Evolutionary conservation across 768 basidiomycete genomes (phyloP).

Genomic region (Russula emetica): DNA sequence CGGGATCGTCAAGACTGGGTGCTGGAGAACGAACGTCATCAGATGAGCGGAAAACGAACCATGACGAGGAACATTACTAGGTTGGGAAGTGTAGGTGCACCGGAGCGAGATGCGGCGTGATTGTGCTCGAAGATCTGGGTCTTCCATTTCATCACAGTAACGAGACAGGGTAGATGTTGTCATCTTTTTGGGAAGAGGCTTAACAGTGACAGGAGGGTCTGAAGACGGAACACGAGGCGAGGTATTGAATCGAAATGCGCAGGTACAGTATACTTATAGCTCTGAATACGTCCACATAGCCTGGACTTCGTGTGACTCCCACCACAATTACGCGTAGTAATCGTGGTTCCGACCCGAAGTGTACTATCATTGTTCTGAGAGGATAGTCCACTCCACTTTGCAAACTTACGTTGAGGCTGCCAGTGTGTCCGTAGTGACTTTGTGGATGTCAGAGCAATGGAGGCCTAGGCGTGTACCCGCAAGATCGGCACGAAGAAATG

Average conservation of each 20-base stretch:
- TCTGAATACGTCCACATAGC: neutral
- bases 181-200: neutral
- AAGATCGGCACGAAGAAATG: neutral
- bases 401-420: neutral
- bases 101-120: conserved; percentile 16
- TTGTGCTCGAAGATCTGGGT: neutral
- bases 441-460: neutral
- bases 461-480: neutral
- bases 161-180: neutral
- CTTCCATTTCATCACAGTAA: neutral
- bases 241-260: neutral
- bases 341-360: neutral
- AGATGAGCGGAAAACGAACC: neutral
- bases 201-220: neutral
- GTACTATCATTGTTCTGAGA: neutral
- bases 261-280: conserved; percentile 13
- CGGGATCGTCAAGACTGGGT: conserved; percentile 14
- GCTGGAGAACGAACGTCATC: neutral
- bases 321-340: neutral
- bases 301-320: neutral
- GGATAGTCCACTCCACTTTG: neutral
- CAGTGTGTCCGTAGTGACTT: neutral
- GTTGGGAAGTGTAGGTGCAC: conserved; percentile 19
- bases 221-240: neutral
- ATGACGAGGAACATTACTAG: neutral